Evolutionary conservation across 163 green algal species (phyloP), one percentile per base, ranked within the genome.

Genomic region (Scenedesmus sp.): DNA sequence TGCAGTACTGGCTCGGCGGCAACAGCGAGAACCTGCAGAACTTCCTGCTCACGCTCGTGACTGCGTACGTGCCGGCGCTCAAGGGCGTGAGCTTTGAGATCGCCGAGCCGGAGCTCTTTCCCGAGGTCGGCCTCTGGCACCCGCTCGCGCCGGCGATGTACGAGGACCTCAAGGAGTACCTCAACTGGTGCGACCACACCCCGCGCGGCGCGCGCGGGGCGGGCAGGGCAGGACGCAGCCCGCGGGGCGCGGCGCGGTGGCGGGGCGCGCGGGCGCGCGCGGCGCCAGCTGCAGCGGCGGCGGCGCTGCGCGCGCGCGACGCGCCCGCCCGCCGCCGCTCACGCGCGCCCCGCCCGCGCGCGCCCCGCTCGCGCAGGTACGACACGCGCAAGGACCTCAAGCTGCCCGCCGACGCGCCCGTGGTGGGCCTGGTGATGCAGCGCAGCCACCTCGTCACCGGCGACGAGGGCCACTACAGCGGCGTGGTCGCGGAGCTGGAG

Each of bases 81-180:
- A 93, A 98, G 89, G 89, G 88, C 39, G 75, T 90, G 6, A 80
- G 91, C 29, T 90, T 97, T 50, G 77, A 91, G 47, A 84, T 93
- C 62, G 79, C 83, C 11, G 70, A 98, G 56, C 96, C 96, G 9
- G 84, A 95, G 87, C 88, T 97, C 48, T 98, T 96, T 91, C 95
- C 94, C 14, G 96, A 99, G 51, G 90, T 96, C 6, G 96, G 96
- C 83, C 97, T 99, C 88, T 99, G 96, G 96, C 96, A 99, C 87
- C 96, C 96, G 2, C 73, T 94, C 50, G 93, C 95, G 0, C 93
- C 95, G 53, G 63, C 33, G 77, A 98, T 99, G 93, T 99, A 98
- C 75, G 96, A 99, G 83, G 96, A 99, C 87, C 70, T 99, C 48
- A 99, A 99, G 90, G 96, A 99, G 91, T 99, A 99, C 88, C 90